phyloP scores from a whole-genome alignment of 495 filamentous ascomycete species.

The Amphirosellinia nigrospora region DNA sequence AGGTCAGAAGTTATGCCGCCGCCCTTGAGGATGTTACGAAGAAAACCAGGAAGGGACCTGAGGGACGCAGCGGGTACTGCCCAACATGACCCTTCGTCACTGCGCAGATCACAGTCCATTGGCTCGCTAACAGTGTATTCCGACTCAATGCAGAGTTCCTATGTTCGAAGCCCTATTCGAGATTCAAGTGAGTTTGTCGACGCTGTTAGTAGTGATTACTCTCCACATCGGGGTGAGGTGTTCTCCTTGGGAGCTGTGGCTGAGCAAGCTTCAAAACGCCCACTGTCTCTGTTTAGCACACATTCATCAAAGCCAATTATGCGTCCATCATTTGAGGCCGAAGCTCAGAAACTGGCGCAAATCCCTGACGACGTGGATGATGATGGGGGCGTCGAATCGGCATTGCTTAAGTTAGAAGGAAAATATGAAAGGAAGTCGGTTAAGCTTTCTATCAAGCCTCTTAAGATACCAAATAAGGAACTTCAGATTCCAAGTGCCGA shows the following conservation, averaged over 20 bases:
- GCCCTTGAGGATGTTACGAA: conserved; percentile 71
- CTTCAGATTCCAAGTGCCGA: conserved; percentile 24
- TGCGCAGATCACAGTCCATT: conserved; percentile 70
- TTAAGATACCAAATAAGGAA: conserved; percentile 29
- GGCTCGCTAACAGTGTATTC: conserved; percentile 73
- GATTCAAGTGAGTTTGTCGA: conserved; percentile 53
- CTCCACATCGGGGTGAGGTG: conserved; percentile 43
- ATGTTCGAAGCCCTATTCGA: conserved; percentile 47
- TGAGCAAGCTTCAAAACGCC: conserved; percentile 49
- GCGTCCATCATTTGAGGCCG: conserved; percentile 86
- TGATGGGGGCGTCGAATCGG: conserved; percentile 92
- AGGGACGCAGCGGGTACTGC: conserved; percentile 77
- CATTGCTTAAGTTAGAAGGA: conserved; percentile 90
- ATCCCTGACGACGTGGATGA: conserved; percentile 84
- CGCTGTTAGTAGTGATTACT: conserved; percentile 49
- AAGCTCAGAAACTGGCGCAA: conserved; percentile 84
- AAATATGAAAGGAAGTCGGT: conserved; percentile 67
- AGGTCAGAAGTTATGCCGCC: conserved; percentile 48
- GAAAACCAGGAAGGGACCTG: conserved; percentile 88
- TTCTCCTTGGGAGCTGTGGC: conserved; percentile 67
- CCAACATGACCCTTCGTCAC: conserved; percentile 62
- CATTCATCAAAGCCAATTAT: conserved; percentile 78
- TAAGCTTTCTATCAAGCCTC: conserved; percentile 49
- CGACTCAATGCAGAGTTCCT: conserved; percentile 71
- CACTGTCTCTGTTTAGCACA: conserved; percentile 70